Percentiles rank a stretch among this genome's conserved stretches.
These are phyloP conservation scores for Daldinia eschscholtzii DNA, from an alignment of 2,329 filamentous ascomycete genomes.

Conservation along the genomic window DNA sequence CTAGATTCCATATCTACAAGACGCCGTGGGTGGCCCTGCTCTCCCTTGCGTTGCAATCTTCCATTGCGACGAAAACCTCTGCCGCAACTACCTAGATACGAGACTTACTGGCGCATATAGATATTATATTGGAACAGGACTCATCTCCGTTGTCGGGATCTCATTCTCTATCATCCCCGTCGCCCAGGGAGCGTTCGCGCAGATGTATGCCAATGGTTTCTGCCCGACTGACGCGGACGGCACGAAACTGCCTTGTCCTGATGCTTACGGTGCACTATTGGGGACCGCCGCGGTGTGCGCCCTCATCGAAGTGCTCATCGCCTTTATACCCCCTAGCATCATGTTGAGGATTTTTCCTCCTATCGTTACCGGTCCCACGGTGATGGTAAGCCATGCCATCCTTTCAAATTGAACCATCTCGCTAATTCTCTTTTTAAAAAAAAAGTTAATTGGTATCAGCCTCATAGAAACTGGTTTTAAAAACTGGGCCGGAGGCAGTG, in stretches of 20 bases:
- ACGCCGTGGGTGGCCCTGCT: constrained; percentile 62
- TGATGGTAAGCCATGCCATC: constrained; percentile 55
- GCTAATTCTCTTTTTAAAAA: constrained; percentile 19
- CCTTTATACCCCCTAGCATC: constrained; percentile 76
- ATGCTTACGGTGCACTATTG: constrained; percentile 80
- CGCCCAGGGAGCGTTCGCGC: constrained; percentile 76
- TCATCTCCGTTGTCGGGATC: constrained; percentile 83
- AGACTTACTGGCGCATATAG: constrained; percentile 54
- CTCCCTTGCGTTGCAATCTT: background rate
- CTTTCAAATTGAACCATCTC: background rate
- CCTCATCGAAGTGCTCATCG: constrained; percentile 78
- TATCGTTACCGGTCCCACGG: constrained; percentile 79
- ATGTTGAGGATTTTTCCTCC: constrained; percentile 83
- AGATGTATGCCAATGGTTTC: constrained; percentile 83
- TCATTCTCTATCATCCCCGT: constrained; percentile 83
- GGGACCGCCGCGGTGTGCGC: constrained; percentile 76
- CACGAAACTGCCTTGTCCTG: constrained; percentile 77
- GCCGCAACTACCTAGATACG: background rate
- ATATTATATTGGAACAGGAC: constrained; percentile 82
- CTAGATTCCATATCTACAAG: constrained; percentile 77
- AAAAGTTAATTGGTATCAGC: constrained; percentile 76
- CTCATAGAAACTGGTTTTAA: constrained; percentile 79
- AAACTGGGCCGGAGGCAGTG: constrained; percentile 82
- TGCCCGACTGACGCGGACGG: constrained; percentile 72
- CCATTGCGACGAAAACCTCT: background rate